phyloP scores from a whole-genome alignment of 2,329 filamentous ascomycete species.

The Emmonsia crescens region DNA sequence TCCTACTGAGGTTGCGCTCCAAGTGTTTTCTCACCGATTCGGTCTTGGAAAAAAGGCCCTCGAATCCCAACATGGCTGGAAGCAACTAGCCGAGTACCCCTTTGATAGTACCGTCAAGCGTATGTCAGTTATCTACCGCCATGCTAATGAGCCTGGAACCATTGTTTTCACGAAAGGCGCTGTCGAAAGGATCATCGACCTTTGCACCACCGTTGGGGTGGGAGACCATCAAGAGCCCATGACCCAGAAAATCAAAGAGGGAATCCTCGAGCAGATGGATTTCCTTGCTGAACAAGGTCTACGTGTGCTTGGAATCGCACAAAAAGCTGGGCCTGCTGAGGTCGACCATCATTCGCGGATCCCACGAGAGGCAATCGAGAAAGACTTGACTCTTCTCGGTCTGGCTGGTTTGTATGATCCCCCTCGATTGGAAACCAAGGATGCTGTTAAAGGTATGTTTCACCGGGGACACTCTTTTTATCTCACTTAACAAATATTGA shows the following conservation, averaged over 20 bases:
- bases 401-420: conserved; percentile 53
- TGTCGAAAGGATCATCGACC: conserved; percentile 27
- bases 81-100: conserved; percentile 50
- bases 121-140: conserved; percentile 52
- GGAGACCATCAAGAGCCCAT: conserved; percentile 32
- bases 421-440: conserved; percentile 48
- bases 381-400: conserved; percentile 45
- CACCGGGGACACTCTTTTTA: neutral
- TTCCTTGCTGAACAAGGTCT: conserved; percentile 48
- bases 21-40: conserved; percentile 55
- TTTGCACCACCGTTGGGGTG: conserved; percentile 40
- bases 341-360: conserved; percentile 24
- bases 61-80: conserved; percentile 34
- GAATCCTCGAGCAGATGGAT: conserved; percentile 46
- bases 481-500: neutral
- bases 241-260: conserved; percentile 30
- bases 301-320: conserved; percentile 49
- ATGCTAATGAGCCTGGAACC: conserved; percentile 24
- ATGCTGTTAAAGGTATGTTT: conserved; percentile 35
- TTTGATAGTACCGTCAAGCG: conserved; percentile 56
- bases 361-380: conserved; percentile 41
- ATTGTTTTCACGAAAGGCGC: conserved; percentile 35
- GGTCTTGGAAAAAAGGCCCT: conserved; percentile 37
- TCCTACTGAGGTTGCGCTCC: conserved; percentile 56
- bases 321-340: conserved; percentile 20